Percentiles rank a stretch among this genome's conserved stretches.
Conservation (phyloP, 371 early-diverging fungal species). For the Saksenaea vasiformis region DNA sequence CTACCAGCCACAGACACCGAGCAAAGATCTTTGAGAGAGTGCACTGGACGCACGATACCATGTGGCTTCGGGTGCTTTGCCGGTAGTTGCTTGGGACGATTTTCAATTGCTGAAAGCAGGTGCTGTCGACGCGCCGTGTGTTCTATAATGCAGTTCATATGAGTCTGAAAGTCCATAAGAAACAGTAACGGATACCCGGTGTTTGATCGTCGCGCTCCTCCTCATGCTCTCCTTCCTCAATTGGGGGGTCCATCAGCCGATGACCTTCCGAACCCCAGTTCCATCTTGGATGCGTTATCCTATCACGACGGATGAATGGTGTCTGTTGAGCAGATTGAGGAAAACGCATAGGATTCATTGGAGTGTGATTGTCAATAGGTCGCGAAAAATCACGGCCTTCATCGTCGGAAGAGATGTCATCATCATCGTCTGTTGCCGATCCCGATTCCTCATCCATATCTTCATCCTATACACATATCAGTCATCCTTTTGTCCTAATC, state of each 20-base stretch:
- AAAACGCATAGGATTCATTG: conserved; percentile 16
- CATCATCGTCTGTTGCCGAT: not conserved
- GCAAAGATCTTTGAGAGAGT: conserved; percentile 29
- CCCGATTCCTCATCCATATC: not conserved
- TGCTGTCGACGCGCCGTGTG: conserved; percentile 8
- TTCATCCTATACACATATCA: not conserved
- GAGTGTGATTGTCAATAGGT: not conserved
- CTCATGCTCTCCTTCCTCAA: conserved; percentile 2
- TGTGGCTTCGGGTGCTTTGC: not conserved
- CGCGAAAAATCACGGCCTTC: not conserved
- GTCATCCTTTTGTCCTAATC: not conserved
- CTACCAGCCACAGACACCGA: conserved; percentile 30
- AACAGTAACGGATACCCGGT: not conserved
- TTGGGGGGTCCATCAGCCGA: conserved; percentile 5
- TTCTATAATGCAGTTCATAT: not conserved
- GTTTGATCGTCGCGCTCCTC: not conserved
- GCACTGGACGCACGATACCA: conserved; percentile 15
- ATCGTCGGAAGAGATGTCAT: not conserved
- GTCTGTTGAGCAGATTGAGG: not conserved
- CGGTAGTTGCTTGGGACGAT: conserved; percentile 3
- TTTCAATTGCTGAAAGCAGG: conserved; percentile 18
- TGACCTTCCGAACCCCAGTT: conserved; percentile 22
- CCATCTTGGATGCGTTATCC: conserved; percentile 15
- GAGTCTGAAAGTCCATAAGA: not conserved
- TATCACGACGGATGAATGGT: conserved; percentile 11